Conservation (phyloP, 345 rosid species). For the Gossypium mustelinum region DNA sequence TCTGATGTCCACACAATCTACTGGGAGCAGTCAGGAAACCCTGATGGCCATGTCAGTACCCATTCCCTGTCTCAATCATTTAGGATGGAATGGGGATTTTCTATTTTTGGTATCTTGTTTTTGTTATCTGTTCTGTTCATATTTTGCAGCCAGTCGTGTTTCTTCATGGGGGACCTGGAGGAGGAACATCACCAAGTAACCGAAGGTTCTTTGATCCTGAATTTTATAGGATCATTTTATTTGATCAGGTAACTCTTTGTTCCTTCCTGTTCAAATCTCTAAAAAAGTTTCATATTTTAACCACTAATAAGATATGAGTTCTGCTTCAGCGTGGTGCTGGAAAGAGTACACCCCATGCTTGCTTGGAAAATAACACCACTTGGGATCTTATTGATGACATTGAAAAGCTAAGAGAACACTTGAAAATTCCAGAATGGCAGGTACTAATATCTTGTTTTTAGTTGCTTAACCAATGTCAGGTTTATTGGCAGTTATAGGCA, state of each 20-base stretch:
- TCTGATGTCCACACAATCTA: slow-evolving; percentile 71
- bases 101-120: neutral
- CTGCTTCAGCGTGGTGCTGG: slow-evolving; percentile 78
- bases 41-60: slow-evolving; percentile 68
- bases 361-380: slow-evolving; percentile 84
- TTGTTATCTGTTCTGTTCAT: neutral
- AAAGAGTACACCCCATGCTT: slow-evolving; percentile 96
- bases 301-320: slow-evolving; percentile 1
- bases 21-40: slow-evolving; percentile 94
- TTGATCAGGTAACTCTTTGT: slow-evolving; percentile 67
- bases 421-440: slow-evolving; percentile 91
- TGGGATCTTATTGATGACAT: slow-evolving; percentile 85
- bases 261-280: neutral
- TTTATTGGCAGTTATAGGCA: neutral
- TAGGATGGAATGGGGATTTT: neutral
- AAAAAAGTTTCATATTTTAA: neutral
- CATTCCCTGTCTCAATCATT: neutral
- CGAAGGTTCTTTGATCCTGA: slow-evolving; percentile 84
- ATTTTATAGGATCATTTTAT: slow-evolving; percentile 71
- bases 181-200: slow-evolving; percentile 76
- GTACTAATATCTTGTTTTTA: slow-evolving; percentile 26
- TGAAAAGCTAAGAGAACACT: slow-evolving; percentile 77
- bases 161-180: slow-evolving; percentile 99
- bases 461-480: neutral
- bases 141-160: slow-evolving; percentile 81